Evolutionary conservation across 202 grass and related monocot species (phyloP).

Genomic region (Zoysia matrella): DNA sequence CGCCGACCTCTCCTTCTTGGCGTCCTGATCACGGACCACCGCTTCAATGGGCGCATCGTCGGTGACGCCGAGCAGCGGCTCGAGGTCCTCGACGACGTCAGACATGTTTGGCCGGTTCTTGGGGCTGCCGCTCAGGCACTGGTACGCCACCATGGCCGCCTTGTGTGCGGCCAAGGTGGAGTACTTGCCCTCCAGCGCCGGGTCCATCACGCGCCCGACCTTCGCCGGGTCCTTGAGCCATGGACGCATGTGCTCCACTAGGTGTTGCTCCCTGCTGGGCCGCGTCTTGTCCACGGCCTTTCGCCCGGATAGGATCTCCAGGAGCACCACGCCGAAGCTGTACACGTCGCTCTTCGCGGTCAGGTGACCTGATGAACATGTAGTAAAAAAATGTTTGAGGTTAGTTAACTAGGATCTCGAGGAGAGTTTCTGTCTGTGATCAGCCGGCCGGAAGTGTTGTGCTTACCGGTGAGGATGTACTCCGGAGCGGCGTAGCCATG

Average conservation of each 20-base stretch:
- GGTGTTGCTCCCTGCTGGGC: slow-evolving; percentile 52
- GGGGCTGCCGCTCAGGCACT: too few species aligned
- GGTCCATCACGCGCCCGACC: slow-evolving; percentile 67
- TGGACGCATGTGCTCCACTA: slow-evolving; percentile 68
- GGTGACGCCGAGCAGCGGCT: neutral
- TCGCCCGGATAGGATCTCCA: slow-evolving; percentile 55
- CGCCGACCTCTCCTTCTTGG: neutral
- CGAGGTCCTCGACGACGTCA: too few species aligned
- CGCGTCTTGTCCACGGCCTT: too few species aligned
- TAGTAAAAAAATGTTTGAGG: neutral
- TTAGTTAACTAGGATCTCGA: neutral
- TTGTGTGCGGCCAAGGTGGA: slow-evolving; percentile 37
- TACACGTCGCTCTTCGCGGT: slow-evolving; percentile 89
- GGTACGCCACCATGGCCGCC: slow-evolving; percentile 33
- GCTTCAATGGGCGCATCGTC: neutral
- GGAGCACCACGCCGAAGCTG: slow-evolving; percentile 84
- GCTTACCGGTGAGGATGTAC: slow-evolving; percentile 78
- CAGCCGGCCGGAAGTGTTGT: too few species aligned
- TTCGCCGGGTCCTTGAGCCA: slow-evolving; percentile 69
- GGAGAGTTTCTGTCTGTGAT: too few species aligned
- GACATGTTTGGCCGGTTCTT: too few species aligned
- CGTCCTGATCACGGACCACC: neutral
- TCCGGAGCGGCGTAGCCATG: slow-evolving; percentile 94
- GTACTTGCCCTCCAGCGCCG: slow-evolving; percentile 48
- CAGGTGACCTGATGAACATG: slow-evolving; percentile 61